phyloP scores from a whole-genome alignment of 768 basidiomycete genomes.

The Pholiota conissans region DNA sequence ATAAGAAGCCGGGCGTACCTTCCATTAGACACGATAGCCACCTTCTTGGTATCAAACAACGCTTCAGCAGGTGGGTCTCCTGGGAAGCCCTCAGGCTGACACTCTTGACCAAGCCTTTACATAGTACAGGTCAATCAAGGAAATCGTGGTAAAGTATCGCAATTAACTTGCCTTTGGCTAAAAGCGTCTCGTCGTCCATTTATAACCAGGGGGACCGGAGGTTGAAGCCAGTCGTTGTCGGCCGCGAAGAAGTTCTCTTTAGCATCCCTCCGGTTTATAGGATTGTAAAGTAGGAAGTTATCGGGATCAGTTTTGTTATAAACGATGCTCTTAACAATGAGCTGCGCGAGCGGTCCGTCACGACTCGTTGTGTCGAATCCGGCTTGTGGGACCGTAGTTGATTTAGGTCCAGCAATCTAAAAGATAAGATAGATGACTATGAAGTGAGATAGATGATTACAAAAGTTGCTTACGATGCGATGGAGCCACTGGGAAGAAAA shows the following conservation, averaged over 20 bases:
- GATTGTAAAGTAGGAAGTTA: slow-evolving; percentile 46
- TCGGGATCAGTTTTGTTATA: slow-evolving; percentile 44
- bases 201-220: slow-evolving; percentile 39
- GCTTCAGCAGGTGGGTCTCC: slow-evolving; percentile 39
- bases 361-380: slow-evolving; percentile 57
- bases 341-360: slow-evolving; percentile 49
- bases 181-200: slow-evolving; percentile 54
- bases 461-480: slow-evolving; percentile 37
- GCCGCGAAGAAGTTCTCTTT: slow-evolving; percentile 42
- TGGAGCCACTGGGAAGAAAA: slow-evolving; percentile 38
- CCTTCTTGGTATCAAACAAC: slow-evolving; percentile 52
- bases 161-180: slow-evolving; percentile 50
- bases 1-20: slow-evolving; percentile 22
- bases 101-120: slow-evolving; percentile 43
- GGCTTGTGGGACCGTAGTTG: slow-evolving; percentile 52
- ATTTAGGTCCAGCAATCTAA: slow-evolving; percentile 53
- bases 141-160: neutral
- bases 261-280: slow-evolving; percentile 46
- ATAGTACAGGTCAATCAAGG: neutral
- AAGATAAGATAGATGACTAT: neutral
- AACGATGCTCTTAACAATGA: slow-evolving; percentile 45
- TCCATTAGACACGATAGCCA: slow-evolving; percentile 59
- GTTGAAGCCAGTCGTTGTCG: slow-evolving; percentile 48
- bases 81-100: slow-evolving; percentile 25
- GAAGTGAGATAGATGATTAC: neutral